Evolutionary conservation across 164 flowering plant species (phyloP), one percentile per base, ranked within the genome.

Genomic region (Euptelea pleiosperma): DNA sequence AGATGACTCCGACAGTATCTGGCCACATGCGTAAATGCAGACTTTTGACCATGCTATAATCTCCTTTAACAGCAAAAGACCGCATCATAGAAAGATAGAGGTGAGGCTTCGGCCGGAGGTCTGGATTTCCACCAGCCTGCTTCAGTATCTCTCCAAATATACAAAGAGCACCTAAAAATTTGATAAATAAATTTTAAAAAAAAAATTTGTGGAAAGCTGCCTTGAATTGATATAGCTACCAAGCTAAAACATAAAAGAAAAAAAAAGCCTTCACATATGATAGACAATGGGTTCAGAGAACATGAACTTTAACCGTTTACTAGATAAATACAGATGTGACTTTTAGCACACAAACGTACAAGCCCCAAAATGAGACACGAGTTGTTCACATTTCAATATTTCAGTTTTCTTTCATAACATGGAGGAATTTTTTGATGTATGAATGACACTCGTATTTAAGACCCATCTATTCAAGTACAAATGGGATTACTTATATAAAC

Each of bases 71-170:
- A 65, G 93, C 82, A 56, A 84, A 80, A 46, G 78, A 68, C 56
- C 89, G 78, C 93, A 86, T 84, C 80, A 86, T 55, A 11, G 93
- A 79, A 30, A 86, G 77, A 71, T 71, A 84, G 6, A 86, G 84
- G 63, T 82, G 86, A 57, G 93, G 89, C 67, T 84, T 86, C 50
- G 93, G 89, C 44, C 82, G 67, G 57, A 84, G 70, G 35, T 49
- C 43, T 26, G 68, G 68, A 61, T 74, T 65, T 42, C 43, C 45
- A 25, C 75, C 73, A 52, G 75, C 60, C 52, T 28, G 70, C 69
- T 86, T 86, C 60, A 80, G 29, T 40, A 86, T 75, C 65, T 86
- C 87, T 58, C 87, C 89, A 77, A 82, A 83, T 31, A 82, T 52
- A 61, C 86, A 84, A 52, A 82, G 76, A 54, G 93, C 89, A 63